Base-by-base conservation (phyloP, 129 eudicot species). In the Escallonia herrerae region DNA sequence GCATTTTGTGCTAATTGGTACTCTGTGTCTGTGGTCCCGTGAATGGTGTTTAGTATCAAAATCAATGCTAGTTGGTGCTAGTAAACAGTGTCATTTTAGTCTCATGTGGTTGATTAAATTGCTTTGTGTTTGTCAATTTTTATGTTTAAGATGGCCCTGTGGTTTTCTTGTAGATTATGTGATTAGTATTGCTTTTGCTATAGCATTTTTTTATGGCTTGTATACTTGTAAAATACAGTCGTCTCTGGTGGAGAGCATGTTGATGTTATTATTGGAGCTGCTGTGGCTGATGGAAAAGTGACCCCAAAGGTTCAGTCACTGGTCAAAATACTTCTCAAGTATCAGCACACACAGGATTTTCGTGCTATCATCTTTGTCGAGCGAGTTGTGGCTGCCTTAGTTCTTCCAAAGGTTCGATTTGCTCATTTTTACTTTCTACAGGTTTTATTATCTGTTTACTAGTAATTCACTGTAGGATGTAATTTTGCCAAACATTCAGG, bases 191-290 rank as follows among this genome's bases (percentile, higher is more conserved):
- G 7, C 37, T 22, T 10, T 9, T 33, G 13, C 11, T 38, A 14
- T 63, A 4, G 49, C 38, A 63, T 33, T 15, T 43, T 8, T 14
- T 43, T 7, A n/a, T 52, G 14, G 9, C 55, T 3, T 14, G 38
- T 13, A 1, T 44, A 5, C 5, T 59, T 62, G 55, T 58, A 11
- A 14, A 5, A 43, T 58, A 5, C 69, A 93, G 99, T 80, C 67
- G 99, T 84, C 64, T 93, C 99, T 76, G 96, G 91, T 75, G 99
- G 99, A 64, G 99, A 93, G 82, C 99, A 93, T 58, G 96, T 93
- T 58, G 99, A 93, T 74, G 95, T 76, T 83, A 84, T 89, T 74
- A 89, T 89, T 62, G 99, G 99, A 69, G 96, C 96, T 69, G 99
- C 99, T 67, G 99, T 93, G 73, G 99, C 99, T 63, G 99, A 93